phyloP scores from a whole-genome alignment of 2,329 filamentous ascomycete species.

The Colletotrichum falcatum region DNA sequence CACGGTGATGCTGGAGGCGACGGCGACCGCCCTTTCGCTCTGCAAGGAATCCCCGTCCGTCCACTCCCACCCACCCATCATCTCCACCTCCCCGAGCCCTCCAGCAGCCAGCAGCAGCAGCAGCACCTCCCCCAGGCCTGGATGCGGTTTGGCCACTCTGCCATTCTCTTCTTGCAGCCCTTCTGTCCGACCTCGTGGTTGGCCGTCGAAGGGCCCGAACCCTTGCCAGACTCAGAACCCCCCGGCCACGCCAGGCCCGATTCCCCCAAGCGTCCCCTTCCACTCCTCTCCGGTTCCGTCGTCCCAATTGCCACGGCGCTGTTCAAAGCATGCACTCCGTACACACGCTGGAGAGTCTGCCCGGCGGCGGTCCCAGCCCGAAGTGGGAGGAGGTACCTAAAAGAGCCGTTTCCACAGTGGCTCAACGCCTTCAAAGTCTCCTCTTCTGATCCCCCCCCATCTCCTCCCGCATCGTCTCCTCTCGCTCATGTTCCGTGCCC shows the following conservation, averaged over 20 bases:
- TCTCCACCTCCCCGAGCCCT: constrained; percentile 13
- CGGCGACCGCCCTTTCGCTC: constrained; percentile 38
- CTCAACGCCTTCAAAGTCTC: constrained; percentile 18
- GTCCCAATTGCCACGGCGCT: constrained; percentile 14
- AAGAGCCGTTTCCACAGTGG: constrained; percentile 28
- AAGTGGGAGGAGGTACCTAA: neutral
- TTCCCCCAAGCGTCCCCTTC: neutral
- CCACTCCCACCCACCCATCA: neutral
- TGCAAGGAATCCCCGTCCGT: constrained; percentile 35
- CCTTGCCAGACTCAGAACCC: constrained; percentile 18
- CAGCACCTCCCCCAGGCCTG: constrained; percentile 4
- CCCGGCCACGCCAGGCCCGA: neutral
- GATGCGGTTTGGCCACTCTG: constrained; percentile 27
- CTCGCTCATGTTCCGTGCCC: constrained; percentile 17
- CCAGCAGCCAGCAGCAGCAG: neutral
- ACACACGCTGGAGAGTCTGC: neutral
- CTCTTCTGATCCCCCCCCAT: neutral
- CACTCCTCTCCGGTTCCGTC: neutral
- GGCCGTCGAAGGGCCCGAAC: constrained; percentile 15
- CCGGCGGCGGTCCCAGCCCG: neutral
- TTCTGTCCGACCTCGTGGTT: constrained; percentile 30
- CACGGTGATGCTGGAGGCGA: constrained; percentile 27
- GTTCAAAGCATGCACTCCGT: neutral
- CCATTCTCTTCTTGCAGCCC: constrained; percentile 5
- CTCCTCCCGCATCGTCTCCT: constrained; percentile 10